phyloP scores from a whole-genome alignment of 345 rosid genomes.

The Populus pruinosa region DNA sequence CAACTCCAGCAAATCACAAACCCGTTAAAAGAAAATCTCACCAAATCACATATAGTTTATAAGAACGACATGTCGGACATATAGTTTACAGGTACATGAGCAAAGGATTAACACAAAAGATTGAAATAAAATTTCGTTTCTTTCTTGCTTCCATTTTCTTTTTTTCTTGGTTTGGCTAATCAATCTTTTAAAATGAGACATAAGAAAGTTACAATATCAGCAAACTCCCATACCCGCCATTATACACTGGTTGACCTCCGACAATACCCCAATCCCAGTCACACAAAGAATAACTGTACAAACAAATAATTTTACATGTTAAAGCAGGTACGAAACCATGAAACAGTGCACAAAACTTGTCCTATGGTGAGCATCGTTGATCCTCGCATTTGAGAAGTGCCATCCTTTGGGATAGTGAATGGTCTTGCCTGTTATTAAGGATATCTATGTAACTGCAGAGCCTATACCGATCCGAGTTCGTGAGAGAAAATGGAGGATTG shows the following conservation, averaged over 20 bases:
- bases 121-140: neutral
- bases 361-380: constrained; percentile 8
- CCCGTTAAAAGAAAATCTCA: too few species aligned
- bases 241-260: constrained; percentile 16
- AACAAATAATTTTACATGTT: constrained; percentile 38
- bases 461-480: constrained; percentile 70
- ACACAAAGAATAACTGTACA: constrained; percentile 78
- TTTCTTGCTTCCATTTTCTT: neutral
- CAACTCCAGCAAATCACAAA: too few species aligned
- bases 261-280: constrained; percentile 17
- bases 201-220: constrained; percentile 39
- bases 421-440: constrained; percentile 63
- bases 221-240: constrained; percentile 5
- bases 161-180: neutral
- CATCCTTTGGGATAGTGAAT: constrained; percentile 54
- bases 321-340: constrained; percentile 17
- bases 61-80: neutral
- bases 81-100: neutral
- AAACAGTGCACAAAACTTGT: neutral
- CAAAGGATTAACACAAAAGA: neutral
- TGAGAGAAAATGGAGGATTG: constrained; percentile 85
- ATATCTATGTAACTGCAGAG: constrained; percentile 63
- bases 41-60: too few species aligned
- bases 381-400: constrained; percentile 47
- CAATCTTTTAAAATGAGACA: constrained; percentile 20